A percentile compares a stretch with the other conserved stretches of the same genome.
Evolutionary conservation across 768 basidiomycete species (phyloP).

Genomic region (Tricholoma terreum): DNA sequence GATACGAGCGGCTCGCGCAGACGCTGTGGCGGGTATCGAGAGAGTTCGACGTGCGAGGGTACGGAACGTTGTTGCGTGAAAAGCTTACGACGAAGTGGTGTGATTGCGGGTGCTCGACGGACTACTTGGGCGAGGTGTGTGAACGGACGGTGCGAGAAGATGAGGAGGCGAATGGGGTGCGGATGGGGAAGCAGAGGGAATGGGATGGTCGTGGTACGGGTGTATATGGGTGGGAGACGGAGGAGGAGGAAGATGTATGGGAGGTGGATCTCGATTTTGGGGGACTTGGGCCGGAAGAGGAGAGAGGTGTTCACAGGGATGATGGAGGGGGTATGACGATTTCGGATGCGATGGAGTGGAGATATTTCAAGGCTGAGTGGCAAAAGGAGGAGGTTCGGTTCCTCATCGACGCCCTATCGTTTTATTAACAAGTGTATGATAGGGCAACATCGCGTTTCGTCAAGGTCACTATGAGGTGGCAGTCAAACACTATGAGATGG

Average conservation of each 20-base stretch:
- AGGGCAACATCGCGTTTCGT: constrained; percentile 73
- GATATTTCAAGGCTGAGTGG: constrained; percentile 65
- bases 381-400: constrained; percentile 62
- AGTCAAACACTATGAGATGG: constrained; percentile 55
- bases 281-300: constrained; percentile 49
- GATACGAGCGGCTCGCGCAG: constrained; percentile 62
- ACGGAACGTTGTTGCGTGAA: constrained; percentile 65
- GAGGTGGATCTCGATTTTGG: constrained; percentile 68
- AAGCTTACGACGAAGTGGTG: constrained; percentile 77
- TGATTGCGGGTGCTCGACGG: constrained; percentile 78
- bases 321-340: constrained; percentile 61
- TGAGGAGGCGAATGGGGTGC: constrained; percentile 56
- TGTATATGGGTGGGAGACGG: constrained; percentile 70
- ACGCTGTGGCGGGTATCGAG: constrained; percentile 68
- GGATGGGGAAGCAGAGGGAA: constrained; percentile 66
- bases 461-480: constrained; percentile 56
- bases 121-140: constrained; percentile 74
- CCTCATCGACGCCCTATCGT: neutral
- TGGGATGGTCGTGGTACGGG: constrained; percentile 79
- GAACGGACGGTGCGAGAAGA: constrained; percentile 70
- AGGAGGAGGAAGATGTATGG: constrained; percentile 77
- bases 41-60: constrained; percentile 72
- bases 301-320: constrained; percentile 13
- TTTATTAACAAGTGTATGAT: constrained; percentile 4
- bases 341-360: constrained; percentile 70